Evolutionary conservation across 2,329 filamentous ascomycete genomes (phyloP), one percentile per base, ranked within the genome.

Genomic region (Lizonia empirigonia): DNA sequence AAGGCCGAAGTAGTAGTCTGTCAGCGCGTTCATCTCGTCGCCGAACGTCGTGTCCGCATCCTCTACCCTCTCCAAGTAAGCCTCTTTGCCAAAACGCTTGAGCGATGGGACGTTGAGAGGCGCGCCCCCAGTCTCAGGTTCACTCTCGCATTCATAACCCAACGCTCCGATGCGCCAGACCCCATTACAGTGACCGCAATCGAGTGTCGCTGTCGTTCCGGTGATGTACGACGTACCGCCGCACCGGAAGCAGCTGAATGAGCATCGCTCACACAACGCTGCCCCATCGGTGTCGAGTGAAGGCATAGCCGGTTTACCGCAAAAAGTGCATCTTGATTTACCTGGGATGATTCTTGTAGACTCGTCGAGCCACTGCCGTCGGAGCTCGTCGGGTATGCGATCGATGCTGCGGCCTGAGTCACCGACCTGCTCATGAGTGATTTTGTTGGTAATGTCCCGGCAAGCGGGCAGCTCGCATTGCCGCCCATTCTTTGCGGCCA

Each of bases 241-340:
- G 40, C 77, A 79, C 1, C 76, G 64, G 39, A 77, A 73, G 55
- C 77, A 79, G 0, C 65, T 51, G 48, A 78, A 78, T 4, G 59
- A 60, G 55, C 76, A 78, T 15, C 67, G 65, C 54, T 77, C 76
- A 50, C 77, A 79, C 5, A 74, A 48, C 3, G 53, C 29, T 3
- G 23, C 10, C 22, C 16, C 22, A 7, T 30, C 7, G 2, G 44
- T 29, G 1, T 40, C 35, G n/a, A 50, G 39, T 7, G 57, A 49
- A 0, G 68, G 60, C 15, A 71, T 44, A 20, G 74, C 71, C 5
- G 69, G 63, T 0, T 62, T 63, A 13, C 58, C 55, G 39, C 76
- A 78, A 5, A 55, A 18, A 6, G 57, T 45, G 53, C 76, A 77
- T 38, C 62, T 69, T 6, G 63, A 51, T 42, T 65, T 72, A 1